A percentile compares a stretch with the other conserved stretches of the same genome.
Evolutionary conservation across 495 filamentous ascomycete genomes (phyloP).

Genomic region (Aspergillus haitiensis): DNA sequence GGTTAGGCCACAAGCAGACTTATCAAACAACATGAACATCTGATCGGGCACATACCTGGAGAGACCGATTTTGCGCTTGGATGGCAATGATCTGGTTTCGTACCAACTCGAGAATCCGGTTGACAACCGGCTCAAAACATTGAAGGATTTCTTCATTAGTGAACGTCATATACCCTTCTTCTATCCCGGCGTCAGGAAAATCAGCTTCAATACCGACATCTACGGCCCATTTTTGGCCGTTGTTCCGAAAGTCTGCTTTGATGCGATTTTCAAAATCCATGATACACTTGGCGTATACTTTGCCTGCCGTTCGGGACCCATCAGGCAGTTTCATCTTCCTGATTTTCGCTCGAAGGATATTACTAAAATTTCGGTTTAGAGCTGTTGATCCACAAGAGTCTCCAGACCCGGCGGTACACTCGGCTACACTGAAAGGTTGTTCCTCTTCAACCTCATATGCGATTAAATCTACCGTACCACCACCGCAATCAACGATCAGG

Average conservation of each 20-base stretch:
- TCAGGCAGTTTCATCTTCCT: slow-evolving; percentile 82
- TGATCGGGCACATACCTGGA: slow-evolving; percentile 57
- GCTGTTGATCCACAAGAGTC: slow-evolving; percentile 78
- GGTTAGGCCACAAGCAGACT: slow-evolving; percentile 23
- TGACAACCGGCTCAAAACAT: slow-evolving; percentile 79
- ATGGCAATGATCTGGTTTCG: slow-evolving; percentile 82
- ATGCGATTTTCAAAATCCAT: slow-evolving; percentile 85
- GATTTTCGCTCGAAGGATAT: slow-evolving; percentile 77
- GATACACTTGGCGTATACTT: slow-evolving; percentile 80
- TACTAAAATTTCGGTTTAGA: slow-evolving; percentile 79
- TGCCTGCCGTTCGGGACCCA: slow-evolving; percentile 71
- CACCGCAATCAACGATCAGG: slow-evolving; percentile 77
- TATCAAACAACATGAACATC: background rate
- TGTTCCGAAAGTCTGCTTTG: slow-evolving; percentile 81
- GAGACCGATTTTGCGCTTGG: slow-evolving; percentile 68
- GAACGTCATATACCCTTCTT: slow-evolving; percentile 82
- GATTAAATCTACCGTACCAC: slow-evolving; percentile 78
- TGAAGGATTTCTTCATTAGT: slow-evolving; percentile 80
- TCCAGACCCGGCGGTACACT: slow-evolving; percentile 76
- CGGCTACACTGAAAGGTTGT: slow-evolving; percentile 71
- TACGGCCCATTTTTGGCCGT: slow-evolving; percentile 81
- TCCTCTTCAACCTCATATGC: slow-evolving; percentile 82
- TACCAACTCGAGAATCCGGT: slow-evolving; percentile 73
- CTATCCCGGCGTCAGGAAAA: slow-evolving; percentile 76
- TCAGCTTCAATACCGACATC: slow-evolving; percentile 78